Evolutionary conservation across 192 early-diverging fungal species (phyloP).

Genomic region (Backusella mclennaniae): DNA sequence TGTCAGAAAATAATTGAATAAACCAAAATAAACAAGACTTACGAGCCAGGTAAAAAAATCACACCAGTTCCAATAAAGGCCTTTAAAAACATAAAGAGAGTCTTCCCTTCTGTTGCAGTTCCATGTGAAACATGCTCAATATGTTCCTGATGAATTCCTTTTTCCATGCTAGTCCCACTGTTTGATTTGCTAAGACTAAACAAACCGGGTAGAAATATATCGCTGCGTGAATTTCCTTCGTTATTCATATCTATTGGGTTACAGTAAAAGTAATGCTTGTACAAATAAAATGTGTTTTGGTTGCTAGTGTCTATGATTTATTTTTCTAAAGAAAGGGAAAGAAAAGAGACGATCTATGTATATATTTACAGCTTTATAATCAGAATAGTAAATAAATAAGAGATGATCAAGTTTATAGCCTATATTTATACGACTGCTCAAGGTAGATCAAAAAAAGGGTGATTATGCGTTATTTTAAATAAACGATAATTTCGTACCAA

Average conservation of each 20-base stretch:
- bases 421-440: background rate
- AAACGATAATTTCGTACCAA: background rate
- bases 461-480: constrained; percentile 2
- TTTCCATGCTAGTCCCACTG: background rate
- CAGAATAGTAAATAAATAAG: background rate
- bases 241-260: background rate
- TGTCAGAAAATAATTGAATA: background rate
- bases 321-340: background rate
- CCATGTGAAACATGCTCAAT: constrained; percentile 23
- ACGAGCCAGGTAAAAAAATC: constrained; percentile 54
- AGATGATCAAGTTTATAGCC: background rate
- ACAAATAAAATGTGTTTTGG: background rate
- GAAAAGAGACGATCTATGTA: background rate
- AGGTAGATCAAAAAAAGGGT: background rate
- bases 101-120: constrained; percentile 49
- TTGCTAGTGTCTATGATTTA: background rate
- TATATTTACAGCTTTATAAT: background rate
- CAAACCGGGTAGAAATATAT: background rate
- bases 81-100: constrained; percentile 63
- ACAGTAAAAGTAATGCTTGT: background rate
- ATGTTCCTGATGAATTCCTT: background rate
- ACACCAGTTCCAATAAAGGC: constrained; percentile 63
- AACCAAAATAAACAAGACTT: background rate
- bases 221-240: background rate
- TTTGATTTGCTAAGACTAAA: background rate